A percentile compares a stretch with the other conserved stretches of the same genome.
Evolutionary conservation across 2,329 filamentous ascomycete genomes (phyloP).

Genomic region (Talaromyces atroroseus): DNA sequence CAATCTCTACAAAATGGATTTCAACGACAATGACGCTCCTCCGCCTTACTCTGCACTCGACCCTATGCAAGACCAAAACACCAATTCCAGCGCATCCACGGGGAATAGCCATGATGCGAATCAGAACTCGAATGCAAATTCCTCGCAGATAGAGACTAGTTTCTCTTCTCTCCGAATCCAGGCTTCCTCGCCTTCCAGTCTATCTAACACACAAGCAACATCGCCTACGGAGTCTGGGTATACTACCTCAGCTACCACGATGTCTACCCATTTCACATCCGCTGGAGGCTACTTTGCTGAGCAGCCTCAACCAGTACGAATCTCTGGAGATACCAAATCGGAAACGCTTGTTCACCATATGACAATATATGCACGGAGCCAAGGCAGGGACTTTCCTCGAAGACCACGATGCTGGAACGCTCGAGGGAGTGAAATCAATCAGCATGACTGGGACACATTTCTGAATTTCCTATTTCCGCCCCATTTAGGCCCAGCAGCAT

Average conservation of each 20-base stretch:
- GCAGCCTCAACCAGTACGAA: slow-evolving; percentile 22
- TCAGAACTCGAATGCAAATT: background rate
- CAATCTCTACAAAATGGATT: slow-evolving; percentile 4
- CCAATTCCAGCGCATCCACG: background rate
- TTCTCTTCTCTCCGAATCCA: slow-evolving; percentile 18
- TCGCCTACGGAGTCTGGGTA: background rate
- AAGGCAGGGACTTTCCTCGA: slow-evolving; percentile 38
- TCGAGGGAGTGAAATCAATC: slow-evolving; percentile 28
- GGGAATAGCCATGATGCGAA: background rate
- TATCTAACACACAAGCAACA: background rate
- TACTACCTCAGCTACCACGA: slow-evolving; percentile 11
- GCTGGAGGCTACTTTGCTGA: slow-evolving; percentile 36
- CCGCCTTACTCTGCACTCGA: slow-evolving; percentile 40
- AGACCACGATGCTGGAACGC: slow-evolving; percentile 37
- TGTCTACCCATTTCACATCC: slow-evolving; percentile 30
- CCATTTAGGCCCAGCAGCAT: slow-evolving; percentile 32
- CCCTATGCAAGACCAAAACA: slow-evolving; percentile 25
- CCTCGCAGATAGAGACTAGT: slow-evolving; percentile 6
- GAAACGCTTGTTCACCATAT: slow-evolving; percentile 31
- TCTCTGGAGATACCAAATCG: slow-evolving; percentile 19
- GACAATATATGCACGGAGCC: slow-evolving; percentile 37
- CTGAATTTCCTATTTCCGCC: slow-evolving; percentile 38
- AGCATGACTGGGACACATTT: slow-evolving; percentile 42
- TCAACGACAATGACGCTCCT: slow-evolving; percentile 30
- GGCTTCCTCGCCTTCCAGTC: background rate